These are phyloP conservation scores for Fusarium pseudograminearum DNA, from an alignment of 2,329 filamentous ascomycete species.

Conservation along the genomic window DNA sequence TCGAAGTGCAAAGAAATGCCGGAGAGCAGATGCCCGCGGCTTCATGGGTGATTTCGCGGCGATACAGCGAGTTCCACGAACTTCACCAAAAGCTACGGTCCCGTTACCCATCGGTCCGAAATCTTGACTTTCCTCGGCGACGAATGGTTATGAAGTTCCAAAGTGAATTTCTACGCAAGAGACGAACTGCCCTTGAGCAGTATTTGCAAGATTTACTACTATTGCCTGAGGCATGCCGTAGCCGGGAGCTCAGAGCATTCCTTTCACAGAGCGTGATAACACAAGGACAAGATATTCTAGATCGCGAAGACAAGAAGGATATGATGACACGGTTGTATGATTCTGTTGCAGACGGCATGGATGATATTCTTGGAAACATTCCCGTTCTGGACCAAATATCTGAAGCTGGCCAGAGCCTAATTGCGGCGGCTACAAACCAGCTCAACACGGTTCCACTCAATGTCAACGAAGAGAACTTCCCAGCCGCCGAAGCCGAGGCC, in stretches of 20 bases:
- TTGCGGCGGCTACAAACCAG: constrained; percentile 78
- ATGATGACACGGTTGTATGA: constrained; percentile 96
- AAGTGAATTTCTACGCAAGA: constrained; percentile 93
- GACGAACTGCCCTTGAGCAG: constrained; percentile 83
- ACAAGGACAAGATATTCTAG: constrained; percentile 67
- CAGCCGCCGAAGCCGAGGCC: constrained; percentile 84
- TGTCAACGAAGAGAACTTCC: constrained; percentile 63
- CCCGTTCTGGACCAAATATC: constrained; percentile 95
- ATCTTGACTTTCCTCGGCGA: constrained; percentile 90
- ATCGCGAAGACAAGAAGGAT: constrained; percentile 77
- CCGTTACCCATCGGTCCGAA: constrained; percentile 87
- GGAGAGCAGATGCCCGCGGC: constrained; percentile 98
- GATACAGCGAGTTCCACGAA: constrained; percentile 97
- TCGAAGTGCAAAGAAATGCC: constrained; percentile 90
- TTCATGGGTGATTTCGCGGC: constrained; percentile 89
- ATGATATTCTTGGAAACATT: constrained; percentile 96
- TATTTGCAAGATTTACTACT: constrained; percentile 86
- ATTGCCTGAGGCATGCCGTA: constrained; percentile 93
- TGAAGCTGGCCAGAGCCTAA: constrained; percentile 89
- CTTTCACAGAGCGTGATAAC: constrained; percentile 87
- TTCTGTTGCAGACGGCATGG: constrained; percentile 97
- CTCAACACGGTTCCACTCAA: constrained; percentile 67
- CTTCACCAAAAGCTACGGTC: constrained; percentile 89
- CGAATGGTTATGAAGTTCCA: constrained; percentile 97
- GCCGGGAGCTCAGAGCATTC: constrained; percentile 90